Evolutionary conservation across 2,329 filamentous ascomycete species (phyloP).

Genomic region (Sporothrix mexicana): DNA sequence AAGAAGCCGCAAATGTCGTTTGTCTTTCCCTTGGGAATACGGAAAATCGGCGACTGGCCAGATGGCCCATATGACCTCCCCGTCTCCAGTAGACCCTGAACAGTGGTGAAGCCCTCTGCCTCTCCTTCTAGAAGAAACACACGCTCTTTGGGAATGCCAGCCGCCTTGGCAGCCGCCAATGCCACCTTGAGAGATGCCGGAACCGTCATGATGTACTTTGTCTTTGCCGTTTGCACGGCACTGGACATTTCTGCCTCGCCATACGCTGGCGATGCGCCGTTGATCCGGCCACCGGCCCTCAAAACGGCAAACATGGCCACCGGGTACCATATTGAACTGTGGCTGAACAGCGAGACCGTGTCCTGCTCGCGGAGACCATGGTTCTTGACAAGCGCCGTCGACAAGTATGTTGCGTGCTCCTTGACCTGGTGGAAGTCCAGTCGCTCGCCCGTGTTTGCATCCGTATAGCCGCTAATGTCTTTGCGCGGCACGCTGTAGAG

Average conservation of each 20-base stretch:
- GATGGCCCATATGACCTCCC: not conserved
- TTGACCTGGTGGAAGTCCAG: not conserved
- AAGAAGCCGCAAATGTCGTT: not conserved
- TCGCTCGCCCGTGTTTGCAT: not conserved
- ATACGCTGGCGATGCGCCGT: constrained; percentile 65
- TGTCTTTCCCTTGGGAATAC: not conserved
- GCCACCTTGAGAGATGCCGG: constrained; percentile 44
- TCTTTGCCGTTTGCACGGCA: constrained; percentile 61
- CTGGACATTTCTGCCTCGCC: constrained; percentile 69
- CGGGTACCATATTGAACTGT: constrained; percentile 34
- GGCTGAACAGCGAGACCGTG: constrained; percentile 17
- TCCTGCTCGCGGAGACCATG: constrained; percentile 7
- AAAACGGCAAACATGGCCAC: constrained; percentile 35
- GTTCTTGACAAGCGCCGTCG: not conserved
- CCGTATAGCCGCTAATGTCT: not conserved
- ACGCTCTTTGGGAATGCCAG: not conserved
- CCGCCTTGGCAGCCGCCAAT: not conserved
- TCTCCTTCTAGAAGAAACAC: not conserved
- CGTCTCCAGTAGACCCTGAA: not conserved
- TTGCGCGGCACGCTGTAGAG: not conserved
- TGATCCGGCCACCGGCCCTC: constrained; percentile 56
- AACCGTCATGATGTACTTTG: constrained; percentile 64
- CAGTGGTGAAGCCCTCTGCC: not conserved
- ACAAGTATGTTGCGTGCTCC: not conserved
- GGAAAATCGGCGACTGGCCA: constrained; percentile 14